Evolutionary conservation across 176 grass and related monocot species (phyloP).

Genomic region (Dactylis glomerata): DNA sequence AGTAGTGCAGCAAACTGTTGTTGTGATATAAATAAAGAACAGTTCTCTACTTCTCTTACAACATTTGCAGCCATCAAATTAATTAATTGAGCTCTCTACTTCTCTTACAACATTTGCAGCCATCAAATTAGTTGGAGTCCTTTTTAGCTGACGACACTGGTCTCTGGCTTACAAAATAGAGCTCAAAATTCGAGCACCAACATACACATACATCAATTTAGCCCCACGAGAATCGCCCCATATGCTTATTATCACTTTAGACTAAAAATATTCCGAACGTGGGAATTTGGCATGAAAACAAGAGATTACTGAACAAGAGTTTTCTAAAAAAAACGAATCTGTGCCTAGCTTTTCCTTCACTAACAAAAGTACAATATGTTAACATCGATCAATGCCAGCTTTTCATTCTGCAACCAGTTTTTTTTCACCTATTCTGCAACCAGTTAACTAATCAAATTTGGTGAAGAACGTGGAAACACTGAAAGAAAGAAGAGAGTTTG

Average conservation of each 20-base stretch:
- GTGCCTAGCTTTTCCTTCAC: not conserved
- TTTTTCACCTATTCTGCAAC: no score
- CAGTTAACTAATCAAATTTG: not conserved
- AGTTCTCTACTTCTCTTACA: no score
- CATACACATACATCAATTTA: not conserved
- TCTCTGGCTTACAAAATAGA: not conserved
- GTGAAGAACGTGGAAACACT: not conserved
- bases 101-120: not conserved
- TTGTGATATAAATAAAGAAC: conserved; percentile 18
- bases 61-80: not conserved
- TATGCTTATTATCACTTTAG: not conserved
- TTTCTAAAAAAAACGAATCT: not conserved
- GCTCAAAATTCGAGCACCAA: not conserved
- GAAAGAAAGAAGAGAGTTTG: not conserved
- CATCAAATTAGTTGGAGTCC: not conserved
- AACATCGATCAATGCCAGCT: not conserved
- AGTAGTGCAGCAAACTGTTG: not conserved
- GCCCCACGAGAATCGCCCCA: not conserved
- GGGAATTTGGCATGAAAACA: not conserved
- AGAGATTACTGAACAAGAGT: no score
- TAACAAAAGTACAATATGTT: not conserved
- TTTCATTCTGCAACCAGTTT: not conserved
- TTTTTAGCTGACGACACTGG: not conserved
- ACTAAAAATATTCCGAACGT: not conserved
- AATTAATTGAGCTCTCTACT: no score